Conservation (phyloP, 1,139 yeast species). For the Sugiyamaella castrensis region DNA sequence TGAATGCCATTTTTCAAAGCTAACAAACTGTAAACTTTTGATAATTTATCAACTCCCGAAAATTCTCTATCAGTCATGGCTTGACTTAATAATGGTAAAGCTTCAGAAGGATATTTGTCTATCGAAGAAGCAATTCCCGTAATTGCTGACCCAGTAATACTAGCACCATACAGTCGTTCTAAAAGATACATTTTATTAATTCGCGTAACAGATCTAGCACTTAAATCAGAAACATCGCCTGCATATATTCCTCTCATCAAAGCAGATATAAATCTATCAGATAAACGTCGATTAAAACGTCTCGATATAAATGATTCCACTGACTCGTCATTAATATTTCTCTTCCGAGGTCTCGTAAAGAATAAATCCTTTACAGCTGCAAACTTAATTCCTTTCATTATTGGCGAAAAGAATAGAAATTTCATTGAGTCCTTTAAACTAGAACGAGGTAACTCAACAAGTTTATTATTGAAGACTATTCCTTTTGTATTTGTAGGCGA, state of each 20-base stretch:
- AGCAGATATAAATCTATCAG: slow-evolving; percentile 73
- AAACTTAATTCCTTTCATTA: slow-evolving; percentile 41
- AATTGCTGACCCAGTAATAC: slow-evolving; percentile 44
- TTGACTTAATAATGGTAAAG: slow-evolving; percentile 30
- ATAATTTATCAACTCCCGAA: slow-evolving; percentile 19
- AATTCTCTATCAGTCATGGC: slow-evolving; percentile 25
- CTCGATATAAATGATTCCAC: slow-evolving; percentile 65
- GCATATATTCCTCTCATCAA: slow-evolving; percentile 88
- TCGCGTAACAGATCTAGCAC: slow-evolving; percentile 54
- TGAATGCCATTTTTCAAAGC: slow-evolving; percentile 35
- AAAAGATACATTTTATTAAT: slow-evolving; percentile 45
- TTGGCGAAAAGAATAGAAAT: slow-evolving; percentile 32
- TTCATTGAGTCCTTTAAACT: slow-evolving; percentile 23
- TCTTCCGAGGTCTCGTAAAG: slow-evolving; percentile 38
- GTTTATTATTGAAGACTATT: slow-evolving; percentile 42
- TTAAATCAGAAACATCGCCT: slow-evolving; percentile 67
- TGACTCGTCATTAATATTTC: slow-evolving; percentile 56
- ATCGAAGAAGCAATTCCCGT: slow-evolving; percentile 32
- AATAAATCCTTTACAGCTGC: slow-evolving; percentile 36
- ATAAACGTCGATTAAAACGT: slow-evolving; percentile 61
- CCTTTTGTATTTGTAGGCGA: slow-evolving; percentile 62
- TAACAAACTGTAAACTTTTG: slow-evolving; percentile 28
- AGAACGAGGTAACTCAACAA: slow-evolving; percentile 36
- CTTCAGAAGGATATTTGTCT: slow-evolving; percentile 29
- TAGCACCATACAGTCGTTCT: slow-evolving; percentile 62